Conservation (phyloP, 805 yeast genomes). For the Starmera quercuum region DNA sequence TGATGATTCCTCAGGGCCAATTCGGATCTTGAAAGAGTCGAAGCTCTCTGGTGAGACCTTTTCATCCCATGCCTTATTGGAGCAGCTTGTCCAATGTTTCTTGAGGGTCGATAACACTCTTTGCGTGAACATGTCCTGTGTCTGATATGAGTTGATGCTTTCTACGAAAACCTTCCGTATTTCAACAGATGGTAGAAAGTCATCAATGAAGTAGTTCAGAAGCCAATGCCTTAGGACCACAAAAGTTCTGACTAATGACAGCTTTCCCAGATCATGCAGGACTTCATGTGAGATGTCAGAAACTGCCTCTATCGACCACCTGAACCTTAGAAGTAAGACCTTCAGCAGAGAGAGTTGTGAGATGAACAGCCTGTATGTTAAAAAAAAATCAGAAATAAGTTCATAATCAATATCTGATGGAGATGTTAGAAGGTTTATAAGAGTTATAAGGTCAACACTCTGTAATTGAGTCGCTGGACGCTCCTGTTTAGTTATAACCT, state of each 20-base stretch:
- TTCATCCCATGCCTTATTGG: conserved; percentile 21
- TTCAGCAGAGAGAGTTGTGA: conserved; percentile 50
- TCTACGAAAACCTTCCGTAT: conserved; percentile 36
- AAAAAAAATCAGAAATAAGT: conserved; percentile 75
- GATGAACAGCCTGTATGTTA: conserved; percentile 71
- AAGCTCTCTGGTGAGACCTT: conserved; percentile 20
- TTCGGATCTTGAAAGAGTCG: conserved; percentile 12
- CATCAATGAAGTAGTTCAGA: conserved; percentile 78
- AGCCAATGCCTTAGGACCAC: conserved; percentile 88
- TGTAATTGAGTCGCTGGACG: not conserved
- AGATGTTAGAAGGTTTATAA: conserved; percentile 15
- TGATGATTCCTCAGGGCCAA: conserved; percentile 20
- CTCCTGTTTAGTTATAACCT: not conserved
- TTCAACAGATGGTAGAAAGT: conserved; percentile 51
- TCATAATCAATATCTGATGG: conserved; percentile 52
- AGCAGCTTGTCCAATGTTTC: conserved; percentile 37
- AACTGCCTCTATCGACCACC: conserved; percentile 56
- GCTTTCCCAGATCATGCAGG: conserved; percentile 45
- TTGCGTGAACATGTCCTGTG: conserved; percentile 19
- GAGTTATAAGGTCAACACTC: conserved; percentile 11
- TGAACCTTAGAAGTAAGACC: conserved; percentile 53
- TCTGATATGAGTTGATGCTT: conserved; percentile 23
- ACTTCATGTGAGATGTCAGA: conserved; percentile 17
- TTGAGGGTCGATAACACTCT: conserved; percentile 39
- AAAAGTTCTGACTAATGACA: conserved; percentile 73